Base-by-base conservation (phyloP, 1,284 basidiomycete species). In the Megacollybia platyphylla region DNA sequence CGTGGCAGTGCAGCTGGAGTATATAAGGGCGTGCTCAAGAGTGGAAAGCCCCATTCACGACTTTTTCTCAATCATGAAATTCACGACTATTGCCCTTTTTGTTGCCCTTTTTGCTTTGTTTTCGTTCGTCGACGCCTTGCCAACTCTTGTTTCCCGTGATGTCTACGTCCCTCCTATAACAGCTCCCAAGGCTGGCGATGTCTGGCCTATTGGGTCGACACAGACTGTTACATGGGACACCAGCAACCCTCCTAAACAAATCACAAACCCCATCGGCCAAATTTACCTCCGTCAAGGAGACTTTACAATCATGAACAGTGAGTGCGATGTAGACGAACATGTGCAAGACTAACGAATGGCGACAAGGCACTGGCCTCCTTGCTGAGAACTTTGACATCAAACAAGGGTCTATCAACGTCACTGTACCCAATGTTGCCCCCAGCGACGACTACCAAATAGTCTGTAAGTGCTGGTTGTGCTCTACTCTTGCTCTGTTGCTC, bases 221-320 rank as follows among this genome's bases (percentile, higher is more conserved):
- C 63, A 63, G 50, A 62, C 54, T 38, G 69, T 76, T 40, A 65
- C 62, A 35, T 76, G 74, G 66, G 67, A 43, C 7, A 61, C 53
- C 28, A 37, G 11, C 4, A 47, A 56, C 32, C 44, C 61, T 10
- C 72, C 72, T 5, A 26, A 36, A 3, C 47, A 72, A 18, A 66
- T 76, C 51, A 73, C 71, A 9, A 76, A 75, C 53, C 49, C 54
- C 24, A 32, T 45, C 8, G 71, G 73, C 9, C 18, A 35, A 42
- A 57, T 76, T 26, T 59, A 61, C 29, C 57, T 73, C 17, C 60
- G 67, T 32, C 57, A 62, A 42, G 55, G 53, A 13, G 53, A 54
- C 24, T 31, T 36, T 9, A 62, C 67, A 9, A 55, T 60, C 46
- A 43, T 24, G 20, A 24, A 54, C 38, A 46, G 60, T 65, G 44